Percentiles rank a stretch among this genome's conserved stretches.
phyloP scores from a whole-genome alignment of 2,329 filamentous ascomycete species.

The Hypoxylon sp. region DNA sequence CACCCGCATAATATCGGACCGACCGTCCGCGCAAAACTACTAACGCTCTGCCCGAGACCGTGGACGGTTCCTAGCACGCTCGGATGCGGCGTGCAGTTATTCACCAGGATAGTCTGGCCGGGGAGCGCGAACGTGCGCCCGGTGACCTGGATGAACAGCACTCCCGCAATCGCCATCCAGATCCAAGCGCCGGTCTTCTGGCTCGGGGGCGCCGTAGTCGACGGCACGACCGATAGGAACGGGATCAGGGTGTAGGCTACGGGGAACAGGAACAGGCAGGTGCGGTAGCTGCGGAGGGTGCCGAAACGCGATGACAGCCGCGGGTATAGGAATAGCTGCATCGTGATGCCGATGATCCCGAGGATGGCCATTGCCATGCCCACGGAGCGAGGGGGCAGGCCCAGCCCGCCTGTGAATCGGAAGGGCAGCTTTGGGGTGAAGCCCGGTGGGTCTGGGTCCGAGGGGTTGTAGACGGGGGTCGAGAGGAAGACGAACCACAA shows the following conservation, averaged over 20 bases:
- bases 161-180: constrained; percentile 75
- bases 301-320: constrained; percentile 76
- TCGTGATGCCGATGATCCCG: constrained; percentile 79
- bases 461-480: constrained; percentile 72
- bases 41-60: constrained; percentile 70
- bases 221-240: constrained; percentile 76
- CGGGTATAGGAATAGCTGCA: constrained; percentile 82
- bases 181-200: constrained; percentile 69
- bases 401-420: constrained; percentile 80
- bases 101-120: constrained; percentile 63
- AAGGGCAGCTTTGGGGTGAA: constrained; percentile 65
- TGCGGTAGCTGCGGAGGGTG: constrained; percentile 76
- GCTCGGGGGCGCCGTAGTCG: constrained; percentile 64
- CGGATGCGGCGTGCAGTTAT: constrained; percentile 65
- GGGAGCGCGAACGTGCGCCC: constrained; percentile 75
- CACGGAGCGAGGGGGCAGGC: constrained; percentile 78
- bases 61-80: constrained; percentile 65
- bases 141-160: constrained; percentile 76
- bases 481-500: constrained; percentile 85
- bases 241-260: constrained; percentile 78
- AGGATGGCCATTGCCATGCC: constrained; percentile 85
- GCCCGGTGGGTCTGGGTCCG: constrained; percentile 52
- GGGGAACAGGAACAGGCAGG: constrained; percentile 79
- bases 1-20: constrained; percentile 73
- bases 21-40: constrained; percentile 71